phyloP scores from a whole-genome alignment of 306 rosid genomes.

The Quercus engelmannii region DNA sequence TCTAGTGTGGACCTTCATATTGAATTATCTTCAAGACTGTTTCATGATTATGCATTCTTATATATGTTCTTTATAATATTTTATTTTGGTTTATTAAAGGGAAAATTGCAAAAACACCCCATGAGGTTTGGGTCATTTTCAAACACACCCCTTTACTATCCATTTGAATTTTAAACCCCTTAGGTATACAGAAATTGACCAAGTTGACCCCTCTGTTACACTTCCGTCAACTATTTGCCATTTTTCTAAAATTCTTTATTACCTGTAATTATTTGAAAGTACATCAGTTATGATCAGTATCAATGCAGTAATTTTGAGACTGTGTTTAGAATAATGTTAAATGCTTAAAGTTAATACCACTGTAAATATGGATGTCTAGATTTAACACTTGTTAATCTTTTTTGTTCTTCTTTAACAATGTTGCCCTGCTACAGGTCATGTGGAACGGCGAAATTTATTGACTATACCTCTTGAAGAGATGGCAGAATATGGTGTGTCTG shows the following conservation, averaged over 20 bases:
- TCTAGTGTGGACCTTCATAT: background rate
- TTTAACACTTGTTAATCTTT: background rate
- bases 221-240: no score
- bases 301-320: background rate
- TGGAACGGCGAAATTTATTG: slow-evolving; percentile 11
- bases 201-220: no score
- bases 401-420: background rate
- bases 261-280: background rate
- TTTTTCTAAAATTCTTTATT: background rate
- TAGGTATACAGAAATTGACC: no score
- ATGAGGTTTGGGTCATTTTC: no score
- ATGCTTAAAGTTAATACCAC: background rate
- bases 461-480: slow-evolving; percentile 45
- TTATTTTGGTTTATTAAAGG: background rate
- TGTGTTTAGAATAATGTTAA: background rate
- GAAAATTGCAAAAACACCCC: no score
- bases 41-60: background rate
- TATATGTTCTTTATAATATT: background rate
- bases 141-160: no score
- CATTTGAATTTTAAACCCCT: no score
- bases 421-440: slow-evolving; percentile 31
- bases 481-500: slow-evolving; percentile 28
- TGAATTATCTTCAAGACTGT: background rate
- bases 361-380: background rate
- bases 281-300: background rate